These are phyloP conservation scores for Penstemon newberryi DNA, from an alignment of 257 asterid genomes.

Conservation along the genomic window DNA sequence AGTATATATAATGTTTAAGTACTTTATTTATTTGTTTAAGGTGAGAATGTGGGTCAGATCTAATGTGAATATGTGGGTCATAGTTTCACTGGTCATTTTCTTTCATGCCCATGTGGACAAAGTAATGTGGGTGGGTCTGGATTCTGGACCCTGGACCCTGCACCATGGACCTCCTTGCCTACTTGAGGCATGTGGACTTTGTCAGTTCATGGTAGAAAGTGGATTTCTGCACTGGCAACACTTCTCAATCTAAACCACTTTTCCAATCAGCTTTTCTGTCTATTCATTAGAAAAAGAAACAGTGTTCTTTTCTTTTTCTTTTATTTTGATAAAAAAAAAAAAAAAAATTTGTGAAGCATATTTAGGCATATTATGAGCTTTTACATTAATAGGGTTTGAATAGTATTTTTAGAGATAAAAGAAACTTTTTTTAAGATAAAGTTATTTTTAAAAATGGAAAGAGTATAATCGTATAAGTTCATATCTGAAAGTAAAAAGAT, in stretches of 20 bases:
- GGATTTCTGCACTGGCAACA: constrained; percentile 49
- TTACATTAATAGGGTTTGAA: too few relatives aligned
- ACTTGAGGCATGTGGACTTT: constrained; percentile 78
- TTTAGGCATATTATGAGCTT: too few relatives aligned
- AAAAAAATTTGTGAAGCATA: too few relatives aligned
- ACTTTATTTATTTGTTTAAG: constrained; percentile 26
- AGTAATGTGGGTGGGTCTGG: constrained; percentile 60
- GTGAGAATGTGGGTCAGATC: constrained; percentile 54
- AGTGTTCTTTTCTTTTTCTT: too few relatives aligned
- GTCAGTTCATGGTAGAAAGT: constrained; percentile 65
- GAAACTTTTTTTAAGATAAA: too few relatives aligned
- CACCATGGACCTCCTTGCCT: constrained; percentile 20
- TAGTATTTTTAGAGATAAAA: too few relatives aligned
- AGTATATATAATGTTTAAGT: constrained; percentile 19
- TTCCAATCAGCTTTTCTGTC: too few relatives aligned
- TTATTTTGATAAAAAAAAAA: too few relatives aligned
- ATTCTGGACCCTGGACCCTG: constrained; percentile 38
- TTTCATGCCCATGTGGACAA: constrained; percentile 53
- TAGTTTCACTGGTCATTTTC: constrained; percentile 38
- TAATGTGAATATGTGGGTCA: constrained; percentile 70
- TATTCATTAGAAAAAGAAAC: too few relatives aligned
- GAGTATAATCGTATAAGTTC: background rate
- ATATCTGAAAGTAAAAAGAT: background rate
- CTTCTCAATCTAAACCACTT: too few relatives aligned
- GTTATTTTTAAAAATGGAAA: background rate